Base-by-base conservation (phyloP, 306 rosid genomes). In the Fragaria vesca region DNA sequence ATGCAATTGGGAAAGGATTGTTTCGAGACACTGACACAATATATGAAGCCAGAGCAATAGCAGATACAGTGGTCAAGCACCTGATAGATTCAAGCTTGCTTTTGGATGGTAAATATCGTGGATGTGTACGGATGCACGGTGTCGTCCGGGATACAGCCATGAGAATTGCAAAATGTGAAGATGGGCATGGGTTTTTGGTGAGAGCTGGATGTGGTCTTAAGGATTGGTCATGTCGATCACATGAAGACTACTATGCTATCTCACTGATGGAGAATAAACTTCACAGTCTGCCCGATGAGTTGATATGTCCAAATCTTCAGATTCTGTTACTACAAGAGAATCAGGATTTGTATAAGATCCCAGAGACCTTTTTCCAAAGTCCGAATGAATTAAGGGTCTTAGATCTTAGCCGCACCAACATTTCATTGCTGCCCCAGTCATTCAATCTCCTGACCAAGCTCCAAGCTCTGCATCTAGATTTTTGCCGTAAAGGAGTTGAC, bases 401-500 rank as follows among this genome's bases (percentile, higher is more conserved):
- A 30, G 43, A 30, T 5, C 68, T 62, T 30, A 62, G 68, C 42
- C 0, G 1, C 1, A 28, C 20, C 2, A 13, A 0, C 0, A 30
- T 62, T 62, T 15, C 68, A 0, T 1, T 0, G 9, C 68, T 62
- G 0, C 68, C 68, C 11, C n/a, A 0, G 2, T 30, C 68, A 28
- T 12, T 62, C 1, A 4, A 4, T 30, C 43, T 30, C 43, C 68
- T 62, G 28, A 32, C 9, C 7, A 28, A 28, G 18, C 67, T 61
- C 42, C 68, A 62, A 0, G 1, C 18, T 26, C 13, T 61, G 20
- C 6, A 30, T 30, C 6, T 62, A 62, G 68, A 62, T 30, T 2
- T 0, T 12, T 62, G 68, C 13, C 0, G 0, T 0, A 0, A 0
- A 0, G 0, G 0, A 0, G 2, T 4, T 30, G 20, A 62, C 68